These are phyloP conservation scores for Endogone sp. DNA, from an alignment of 192 early-diverging fungal genomes.

Conservation along the genomic window DNA sequence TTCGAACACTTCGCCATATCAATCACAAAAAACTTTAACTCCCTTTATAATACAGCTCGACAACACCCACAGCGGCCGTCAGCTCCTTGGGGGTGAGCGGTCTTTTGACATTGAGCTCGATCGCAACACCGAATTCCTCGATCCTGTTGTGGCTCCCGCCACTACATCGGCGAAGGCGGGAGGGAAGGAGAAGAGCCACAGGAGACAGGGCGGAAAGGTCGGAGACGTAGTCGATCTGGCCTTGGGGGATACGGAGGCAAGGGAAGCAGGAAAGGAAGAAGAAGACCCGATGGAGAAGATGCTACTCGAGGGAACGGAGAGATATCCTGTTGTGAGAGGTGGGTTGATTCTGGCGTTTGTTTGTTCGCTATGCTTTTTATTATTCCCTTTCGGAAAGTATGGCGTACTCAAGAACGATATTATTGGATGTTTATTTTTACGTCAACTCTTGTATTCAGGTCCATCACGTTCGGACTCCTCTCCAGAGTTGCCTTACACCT, in stretches of 20 bases:
- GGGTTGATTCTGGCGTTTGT: neutral
- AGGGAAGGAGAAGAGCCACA: neutral
- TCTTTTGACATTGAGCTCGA: constrained; percentile 83
- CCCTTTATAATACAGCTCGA: constrained; percentile 53
- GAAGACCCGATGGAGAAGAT: neutral
- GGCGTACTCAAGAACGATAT: too few relatives aligned
- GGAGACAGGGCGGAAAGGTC: neutral
- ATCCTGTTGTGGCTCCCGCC: neutral
- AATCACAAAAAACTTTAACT: neutral
- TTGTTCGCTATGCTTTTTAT: constrained; percentile 9
- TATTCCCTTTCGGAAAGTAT: too few relatives aligned
- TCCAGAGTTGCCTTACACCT: constrained; percentile 31
- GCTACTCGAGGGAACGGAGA: neutral
- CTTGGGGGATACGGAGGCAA: neutral
- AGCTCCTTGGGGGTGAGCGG: constrained; percentile 68
- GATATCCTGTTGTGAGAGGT: neutral
- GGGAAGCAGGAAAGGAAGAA: neutral
- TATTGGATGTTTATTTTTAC: constrained; percentile 11
- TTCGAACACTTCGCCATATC: neutral
- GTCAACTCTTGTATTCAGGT: neutral
- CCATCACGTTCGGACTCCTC: neutral
- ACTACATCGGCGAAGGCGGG: too few relatives aligned
- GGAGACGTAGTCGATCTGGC: neutral
- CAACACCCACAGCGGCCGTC: constrained; percentile 58
- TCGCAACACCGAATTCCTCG: constrained; percentile 67